phyloP scores from a whole-genome alignment of 2,329 filamentous ascomycete species.

The Teratosphaeria pseudoeucalypti region DNA sequence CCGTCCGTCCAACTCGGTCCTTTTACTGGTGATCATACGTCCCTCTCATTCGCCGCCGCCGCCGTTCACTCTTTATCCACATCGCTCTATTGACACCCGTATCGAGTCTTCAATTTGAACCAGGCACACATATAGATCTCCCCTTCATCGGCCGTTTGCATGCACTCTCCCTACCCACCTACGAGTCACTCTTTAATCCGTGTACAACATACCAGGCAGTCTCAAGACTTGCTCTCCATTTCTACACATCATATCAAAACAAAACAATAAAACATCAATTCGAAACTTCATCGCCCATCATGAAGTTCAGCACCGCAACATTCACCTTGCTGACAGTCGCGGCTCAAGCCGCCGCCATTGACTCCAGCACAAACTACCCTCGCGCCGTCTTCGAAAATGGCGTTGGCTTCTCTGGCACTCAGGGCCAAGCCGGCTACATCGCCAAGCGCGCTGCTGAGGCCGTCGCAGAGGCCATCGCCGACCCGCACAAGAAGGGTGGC shows the following conservation, averaged over 20 bases:
- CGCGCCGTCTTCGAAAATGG: constrained; percentile 2
- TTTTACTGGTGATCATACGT: neutral
- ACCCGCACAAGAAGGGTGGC: constrained; percentile 2
- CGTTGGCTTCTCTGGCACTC: constrained; percentile 28
- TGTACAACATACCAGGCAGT: neutral
- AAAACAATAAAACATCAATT: neutral
- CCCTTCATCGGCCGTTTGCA: neutral
- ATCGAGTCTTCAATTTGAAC: neutral
- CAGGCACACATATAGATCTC: neutral
- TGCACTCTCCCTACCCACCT: neutral
- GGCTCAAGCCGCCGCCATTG: constrained; percentile 11
- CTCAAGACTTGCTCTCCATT: neutral
- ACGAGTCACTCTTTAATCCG: constrained; percentile 1
- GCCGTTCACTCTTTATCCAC: neutral
- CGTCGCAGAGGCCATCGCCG: constrained; percentile 22
- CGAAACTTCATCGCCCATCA: constrained; percentile 10
- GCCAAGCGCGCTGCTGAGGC: constrained; percentile 29
- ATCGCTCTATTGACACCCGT: neutral
- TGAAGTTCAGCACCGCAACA: constrained; percentile 14
- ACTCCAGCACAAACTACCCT: neutral
- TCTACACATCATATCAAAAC: neutral
- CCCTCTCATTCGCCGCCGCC: neutral
- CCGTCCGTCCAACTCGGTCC: neutral
- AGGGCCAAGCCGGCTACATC: constrained; percentile 36
- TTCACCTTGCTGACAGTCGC: constrained; percentile 13